Evolutionary conservation across 352 stramenopile species (phyloP).

Genomic region (Pythium myriotylum): DNA sequence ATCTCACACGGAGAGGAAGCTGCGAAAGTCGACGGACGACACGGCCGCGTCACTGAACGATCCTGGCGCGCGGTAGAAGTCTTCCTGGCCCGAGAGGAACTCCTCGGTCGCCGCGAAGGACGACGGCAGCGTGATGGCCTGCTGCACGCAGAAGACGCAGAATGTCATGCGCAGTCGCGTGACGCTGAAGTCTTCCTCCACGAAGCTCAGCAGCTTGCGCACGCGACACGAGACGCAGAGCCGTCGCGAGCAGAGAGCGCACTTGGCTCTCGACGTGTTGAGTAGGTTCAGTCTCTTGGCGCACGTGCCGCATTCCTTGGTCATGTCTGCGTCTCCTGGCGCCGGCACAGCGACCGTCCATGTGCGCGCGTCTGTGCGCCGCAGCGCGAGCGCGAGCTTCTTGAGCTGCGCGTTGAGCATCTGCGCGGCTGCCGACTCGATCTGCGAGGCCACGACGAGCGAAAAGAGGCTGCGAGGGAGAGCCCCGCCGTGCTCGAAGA

Average conservation of each 20-base stretch:
- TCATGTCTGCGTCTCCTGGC: not conserved
- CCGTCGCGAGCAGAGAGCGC: conserved; percentile 10
- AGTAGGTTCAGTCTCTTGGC: conserved; percentile 10
- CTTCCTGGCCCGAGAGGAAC: conserved; percentile 12
- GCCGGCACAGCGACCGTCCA: conserved; percentile 16
- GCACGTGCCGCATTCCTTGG: conserved; percentile 8
- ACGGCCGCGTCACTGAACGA: too few species aligned
- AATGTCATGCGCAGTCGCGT: conserved; percentile 12
- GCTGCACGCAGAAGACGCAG: conserved; percentile 16
- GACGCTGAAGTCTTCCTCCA: conserved; percentile 7
- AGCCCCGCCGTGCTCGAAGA: conserved; percentile 37
- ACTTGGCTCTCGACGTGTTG: conserved; percentile 14
- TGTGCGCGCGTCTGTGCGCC: conserved; percentile 1
- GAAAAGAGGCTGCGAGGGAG: conserved; percentile 32
- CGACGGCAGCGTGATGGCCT: conserved; percentile 16
- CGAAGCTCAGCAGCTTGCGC: conserved; percentile 16
- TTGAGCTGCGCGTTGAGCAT: conserved; percentile 8
- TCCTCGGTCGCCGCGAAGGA: conserved; percentile 11
- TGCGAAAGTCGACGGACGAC: not conserved
- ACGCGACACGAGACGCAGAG: conserved; percentile 18
- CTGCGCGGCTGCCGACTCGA: not conserved
- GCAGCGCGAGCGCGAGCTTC: conserved; percentile 19
- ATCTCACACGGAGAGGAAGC: not conserved
- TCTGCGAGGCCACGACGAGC: not conserved
- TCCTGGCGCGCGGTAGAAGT: conserved; percentile 13